Evolutionary conservation across 2,329 filamentous ascomycete genomes (phyloP), one percentile per base, ranked within the genome.

Genomic region (Didymella pinodella): DNA sequence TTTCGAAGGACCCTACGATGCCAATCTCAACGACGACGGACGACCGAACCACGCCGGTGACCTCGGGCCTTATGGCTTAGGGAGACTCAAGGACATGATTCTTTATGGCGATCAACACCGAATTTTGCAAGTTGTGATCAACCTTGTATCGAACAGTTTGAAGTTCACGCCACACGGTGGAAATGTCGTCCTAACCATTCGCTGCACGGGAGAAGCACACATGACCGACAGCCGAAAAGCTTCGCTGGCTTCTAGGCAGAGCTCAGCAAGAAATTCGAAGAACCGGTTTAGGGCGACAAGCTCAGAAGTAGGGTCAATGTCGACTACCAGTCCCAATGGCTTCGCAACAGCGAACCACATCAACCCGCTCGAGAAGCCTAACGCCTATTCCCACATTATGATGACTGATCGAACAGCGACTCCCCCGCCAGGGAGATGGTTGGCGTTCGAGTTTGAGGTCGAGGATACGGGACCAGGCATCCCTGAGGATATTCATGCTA

Each of bases 41-140:
- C 70, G 73, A 36, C 69, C 67, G n/a, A 72, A 70, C 20, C 69
- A 71, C 50, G 76, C 86, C 14, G 85, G 86, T 11, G 86, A 86
- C 2, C 79, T 88, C 16, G 89, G 88, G 0, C 89, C 89, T 1
- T 80, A 82, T 29, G 89, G 89, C 4, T 82, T 86, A 3, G 90
- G 89, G 10, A 83, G 89, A 18, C 76, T 96, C 25, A 91, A 90
- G 72, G 92, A 96, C 64, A 93, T 96, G 88, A 88, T 90, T 49
- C 81, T 97, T 1, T 95, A 91, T 87, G 93, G 93, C n/a, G 93
- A 97, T 68, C 90, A 95, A 65, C 92, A 97, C 71, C 85, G 93
- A 44, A 95, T 97, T 38, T 79, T 96, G 26, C 93, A 97, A 74
- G 90, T 97, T n/a, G 86, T 97, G 46, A 97, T 96, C 80, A 96